Conservation (phyloP, 768 basidiomycete genomes). For the Lyophyllum atratum region DNA sequence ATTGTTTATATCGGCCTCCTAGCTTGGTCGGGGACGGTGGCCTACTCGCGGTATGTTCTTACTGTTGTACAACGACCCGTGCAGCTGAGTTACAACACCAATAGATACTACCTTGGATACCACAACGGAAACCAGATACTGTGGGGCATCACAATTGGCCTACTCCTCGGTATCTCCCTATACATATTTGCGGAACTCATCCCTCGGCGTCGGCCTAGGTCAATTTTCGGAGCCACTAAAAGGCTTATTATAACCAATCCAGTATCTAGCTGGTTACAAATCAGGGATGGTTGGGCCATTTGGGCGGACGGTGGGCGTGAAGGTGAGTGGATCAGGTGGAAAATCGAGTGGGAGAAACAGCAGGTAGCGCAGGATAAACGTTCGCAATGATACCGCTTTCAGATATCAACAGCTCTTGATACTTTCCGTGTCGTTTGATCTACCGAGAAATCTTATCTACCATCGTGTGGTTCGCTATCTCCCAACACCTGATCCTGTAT, state of each 20-base stretch:
- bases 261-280: constrained; percentile 61
- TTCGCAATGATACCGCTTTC: constrained; percentile 15
- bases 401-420: background rate
- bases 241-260: constrained; percentile 54
- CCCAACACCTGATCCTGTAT: background rate
- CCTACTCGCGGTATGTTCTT: constrained; percentile 70
- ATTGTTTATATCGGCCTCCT: constrained; percentile 51
- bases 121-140: constrained; percentile 72
- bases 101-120: constrained; percentile 71
- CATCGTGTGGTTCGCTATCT: background rate
- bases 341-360: constrained; percentile 51
- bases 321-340: constrained; percentile 71
- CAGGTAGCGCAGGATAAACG: constrained; percentile 21
- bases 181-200: constrained; percentile 62
- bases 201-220: constrained; percentile 53
- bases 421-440: background rate
- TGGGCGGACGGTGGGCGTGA: constrained; percentile 82
- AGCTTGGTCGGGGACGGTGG: constrained; percentile 64
- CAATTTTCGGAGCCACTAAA: constrained; percentile 53
- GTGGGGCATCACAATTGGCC: constrained; percentile 75
- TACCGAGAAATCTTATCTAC: background rate
- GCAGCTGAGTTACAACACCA: background rate
- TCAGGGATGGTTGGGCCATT: constrained; percentile 82
- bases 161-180: constrained; percentile 48
- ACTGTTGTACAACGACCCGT: background rate